These are phyloP conservation scores for Penicillium griseofulvum DNA, from an alignment of 2,329 filamentous ascomycete species.

Conservation along the genomic window DNA sequence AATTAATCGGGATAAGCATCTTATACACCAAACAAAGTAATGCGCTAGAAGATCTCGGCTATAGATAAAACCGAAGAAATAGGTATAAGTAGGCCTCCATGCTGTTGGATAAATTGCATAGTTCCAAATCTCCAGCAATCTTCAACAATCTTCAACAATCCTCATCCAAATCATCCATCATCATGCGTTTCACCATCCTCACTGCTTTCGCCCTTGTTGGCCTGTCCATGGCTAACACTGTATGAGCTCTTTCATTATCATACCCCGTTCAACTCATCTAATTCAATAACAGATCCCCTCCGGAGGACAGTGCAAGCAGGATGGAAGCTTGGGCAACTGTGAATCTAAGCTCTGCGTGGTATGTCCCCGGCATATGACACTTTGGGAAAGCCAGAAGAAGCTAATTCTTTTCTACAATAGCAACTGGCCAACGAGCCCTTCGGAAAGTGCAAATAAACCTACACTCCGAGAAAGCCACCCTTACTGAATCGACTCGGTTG, in stretches of 20 bases:
- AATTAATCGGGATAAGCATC: neutral
- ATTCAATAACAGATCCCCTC: slow-evolving; percentile 1
- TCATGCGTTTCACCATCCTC: slow-evolving; percentile 3
- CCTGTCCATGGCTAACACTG: neutral
- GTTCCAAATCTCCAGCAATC: neutral
- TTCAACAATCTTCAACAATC: neutral
- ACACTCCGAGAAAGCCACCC: neutral
- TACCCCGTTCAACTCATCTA: neutral
- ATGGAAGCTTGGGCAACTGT: slow-evolving; percentile 8
- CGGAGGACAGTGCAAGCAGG: slow-evolving; percentile 8
- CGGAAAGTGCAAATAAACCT: slow-evolving; percentile 9
- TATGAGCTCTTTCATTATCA: neutral
- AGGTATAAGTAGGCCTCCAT: neutral
- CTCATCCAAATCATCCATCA: neutral
- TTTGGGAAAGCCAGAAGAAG: neutral
- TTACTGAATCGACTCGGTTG: neutral
- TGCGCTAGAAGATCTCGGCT: neutral
- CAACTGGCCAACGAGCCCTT: neutral
- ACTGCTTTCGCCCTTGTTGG: slow-evolving; percentile 4
- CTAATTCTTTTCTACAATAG: neutral
- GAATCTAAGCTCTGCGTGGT: slow-evolving; percentile 6
- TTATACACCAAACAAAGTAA: neutral
- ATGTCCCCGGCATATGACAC: neutral
- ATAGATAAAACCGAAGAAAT: neutral
- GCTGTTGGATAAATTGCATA: neutral